Percentiles rank a stretch among this genome's conserved stretches.
phyloP scores from a whole-genome alignment of 495 filamentous ascomycete species.

The Penicillium arizonense region DNA sequence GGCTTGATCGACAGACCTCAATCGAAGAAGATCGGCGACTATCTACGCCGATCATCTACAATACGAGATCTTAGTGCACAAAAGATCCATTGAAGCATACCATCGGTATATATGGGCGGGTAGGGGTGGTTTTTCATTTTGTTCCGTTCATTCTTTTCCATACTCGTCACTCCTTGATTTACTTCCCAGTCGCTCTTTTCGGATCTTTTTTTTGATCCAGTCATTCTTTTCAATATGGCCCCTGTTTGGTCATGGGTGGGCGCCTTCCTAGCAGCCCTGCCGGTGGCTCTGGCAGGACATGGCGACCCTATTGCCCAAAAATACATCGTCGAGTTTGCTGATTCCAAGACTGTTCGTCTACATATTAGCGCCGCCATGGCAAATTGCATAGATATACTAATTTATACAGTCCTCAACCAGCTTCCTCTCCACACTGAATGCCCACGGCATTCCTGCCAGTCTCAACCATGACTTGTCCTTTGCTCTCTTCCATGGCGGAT shows the following conservation, averaged over 20 bases:
- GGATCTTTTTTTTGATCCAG: not conserved
- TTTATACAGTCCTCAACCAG: constrained; percentile 4
- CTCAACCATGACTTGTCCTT: constrained; percentile 12
- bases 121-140: not conserved
- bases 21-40: not conserved
- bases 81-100: not conserved
- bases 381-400: not conserved
- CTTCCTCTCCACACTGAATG: constrained; percentile 11
- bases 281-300: constrained; percentile 14
- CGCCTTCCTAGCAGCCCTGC: constrained; percentile 9
- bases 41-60: not conserved
- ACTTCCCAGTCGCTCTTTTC: not conserved
- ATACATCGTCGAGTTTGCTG: constrained; percentile 23
- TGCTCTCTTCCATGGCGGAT: constrained; percentile 18
- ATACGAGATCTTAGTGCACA: not conserved
- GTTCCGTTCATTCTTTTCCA: not conserved
- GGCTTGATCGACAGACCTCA: not conserved
- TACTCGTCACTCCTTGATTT: not conserved
- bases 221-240: constrained; percentile 7
- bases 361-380: not conserved
- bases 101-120: not conserved
- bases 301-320: constrained; percentile 11
- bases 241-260: constrained; percentile 10
- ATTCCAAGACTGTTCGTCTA: constrained; percentile 8
- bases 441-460: constrained; percentile 7